Evolutionary conservation across 805 yeast genomes (phyloP), one percentile per base, ranked within the genome.

Genomic region (Grigorovia humatica): DNA sequence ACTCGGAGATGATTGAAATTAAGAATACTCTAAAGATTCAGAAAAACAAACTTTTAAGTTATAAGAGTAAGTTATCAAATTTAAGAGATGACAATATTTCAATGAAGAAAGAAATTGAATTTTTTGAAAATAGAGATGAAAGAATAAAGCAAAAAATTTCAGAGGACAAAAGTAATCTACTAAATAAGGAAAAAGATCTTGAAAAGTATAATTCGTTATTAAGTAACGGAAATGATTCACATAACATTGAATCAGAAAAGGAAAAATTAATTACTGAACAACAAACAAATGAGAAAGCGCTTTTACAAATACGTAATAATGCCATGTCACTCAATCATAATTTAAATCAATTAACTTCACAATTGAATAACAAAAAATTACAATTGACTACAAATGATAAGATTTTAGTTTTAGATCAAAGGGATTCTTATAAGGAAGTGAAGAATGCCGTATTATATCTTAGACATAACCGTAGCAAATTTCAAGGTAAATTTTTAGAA

Each of bases 401-500:
- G 58, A 60, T 83, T 2, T 70, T 70, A 15, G 59, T 79, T 3
- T 62, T 84, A 23, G 75, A 76, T 54, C 58, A 57, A 8, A 30
- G 43, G 18, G 54, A 61, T 1, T 63, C 69, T 27, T 61, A 70
- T 43, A 54, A 64, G 20, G 65, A 63, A 27, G 72, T 70, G 27
- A 57, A 60, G 48, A 56, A 61, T 41, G 68, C 75, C 49, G 68
- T 63, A 43, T 51, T 50, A 18, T 69, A 47, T 56, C 61, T 66
- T 23, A 62, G 76, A 44, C 55, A 64, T 44, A 70, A 66, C 17
- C 76, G 56, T 4, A 58, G 58, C 6, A 76, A 58, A 11, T 71
- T 81, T 48, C 61, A 66, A 47, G 67, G 68, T 0, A 64, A 67
- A 12, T 78, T 85, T 50, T 79, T 72, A 52, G 95, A 85, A 60